Percentiles rank a stretch among this genome's conserved stretches.
These are phyloP conservation scores for Cucurbita argyrosperma DNA, from an alignment of 306 rosid species.

Conservation along the genomic window DNA sequence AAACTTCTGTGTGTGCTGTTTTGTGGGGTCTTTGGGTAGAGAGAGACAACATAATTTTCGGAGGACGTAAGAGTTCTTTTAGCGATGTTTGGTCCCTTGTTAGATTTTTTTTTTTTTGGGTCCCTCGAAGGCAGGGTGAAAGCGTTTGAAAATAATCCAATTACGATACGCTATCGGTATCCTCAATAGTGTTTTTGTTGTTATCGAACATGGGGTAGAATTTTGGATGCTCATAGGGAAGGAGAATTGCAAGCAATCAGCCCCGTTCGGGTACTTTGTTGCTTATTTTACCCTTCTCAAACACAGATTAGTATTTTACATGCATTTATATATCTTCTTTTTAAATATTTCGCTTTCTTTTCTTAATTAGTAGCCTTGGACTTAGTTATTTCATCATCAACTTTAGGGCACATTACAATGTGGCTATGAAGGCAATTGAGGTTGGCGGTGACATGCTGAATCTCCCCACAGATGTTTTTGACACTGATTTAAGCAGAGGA, in stretches of 20 bases:
- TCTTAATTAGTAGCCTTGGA: conserved; percentile 15
- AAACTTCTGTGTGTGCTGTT: no score
- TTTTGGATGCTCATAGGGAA: not conserved
- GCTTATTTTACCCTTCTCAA: not conserved
- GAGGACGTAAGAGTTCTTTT: no score
- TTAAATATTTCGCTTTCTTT: conserved; percentile 7
- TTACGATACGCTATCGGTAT: not conserved
- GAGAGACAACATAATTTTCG: no score
- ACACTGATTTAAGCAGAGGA: conserved; percentile 31
- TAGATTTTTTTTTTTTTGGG: no score
- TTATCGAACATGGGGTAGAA: not conserved
- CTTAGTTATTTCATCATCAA: conserved; percentile 18
- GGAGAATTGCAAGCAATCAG: not conserved
- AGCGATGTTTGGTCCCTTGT: no score
- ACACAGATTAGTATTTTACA: not conserved
- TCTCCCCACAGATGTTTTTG: conserved; percentile 50
- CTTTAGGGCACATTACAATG: conserved; percentile 83
- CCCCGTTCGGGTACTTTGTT: not conserved
- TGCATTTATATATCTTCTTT: conserved; percentile 6
- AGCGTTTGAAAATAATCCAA: not conserved
- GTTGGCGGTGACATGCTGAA: conserved; percentile 39
- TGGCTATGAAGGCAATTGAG: conserved; percentile 55
- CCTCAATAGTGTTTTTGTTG: not conserved
- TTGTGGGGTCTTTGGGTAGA: no score
- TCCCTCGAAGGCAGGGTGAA: not conserved